Evolutionary conservation across 139 green algal species (phyloP), one percentile per base, ranked within the genome.

Genomic region (Picochlorum sp.): DNA sequence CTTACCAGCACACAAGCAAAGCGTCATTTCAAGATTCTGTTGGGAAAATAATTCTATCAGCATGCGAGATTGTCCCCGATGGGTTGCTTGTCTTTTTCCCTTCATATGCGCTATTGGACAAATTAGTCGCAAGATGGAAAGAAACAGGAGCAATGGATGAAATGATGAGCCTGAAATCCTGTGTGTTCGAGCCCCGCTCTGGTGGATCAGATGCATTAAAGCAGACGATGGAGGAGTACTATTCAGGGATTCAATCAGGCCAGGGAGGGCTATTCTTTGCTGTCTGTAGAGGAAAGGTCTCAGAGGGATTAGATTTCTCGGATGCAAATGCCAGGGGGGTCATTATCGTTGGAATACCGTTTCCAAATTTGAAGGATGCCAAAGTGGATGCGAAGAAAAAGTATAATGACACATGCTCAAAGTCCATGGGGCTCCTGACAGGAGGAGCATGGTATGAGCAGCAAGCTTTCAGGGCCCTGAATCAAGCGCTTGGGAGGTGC

Each of bases 291-390:
- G 92, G 92, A 51, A 98, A 98, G 82, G 89, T 90, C 4, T 94
- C 84, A 6, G 92, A 98, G 73, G 92, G 92, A 9, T 87, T 98
- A 26, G 90, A 98, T 74, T 98, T 98, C 79, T 80, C 87, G 4
- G 89, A 98, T 68, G 75, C 71, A 37, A 82, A 89, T 37, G 93
- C 91, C 1, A 73, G 92, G 4, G 86, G 76, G 4, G 93, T 98
- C 28, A 79, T 97, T 15, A 66, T 98, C 7, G 69, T 97, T 38
- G 92, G 93, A 62, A 94, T 98, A 23, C 92, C 92, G 18, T 98
- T 88, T 68, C 90, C 92, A 5, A 80, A 79, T 44, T 64, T 86
- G 13, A 90, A 84, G 26, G 88, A 96, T 72, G 80, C 77, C 24
- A 86, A 93, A 74, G 70, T 79, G 1, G 57, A 80, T 13, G 63